phyloP scores from a whole-genome alignment of 2,329 filamentous ascomycete genomes.

The Colletotrichum salicis region DNA sequence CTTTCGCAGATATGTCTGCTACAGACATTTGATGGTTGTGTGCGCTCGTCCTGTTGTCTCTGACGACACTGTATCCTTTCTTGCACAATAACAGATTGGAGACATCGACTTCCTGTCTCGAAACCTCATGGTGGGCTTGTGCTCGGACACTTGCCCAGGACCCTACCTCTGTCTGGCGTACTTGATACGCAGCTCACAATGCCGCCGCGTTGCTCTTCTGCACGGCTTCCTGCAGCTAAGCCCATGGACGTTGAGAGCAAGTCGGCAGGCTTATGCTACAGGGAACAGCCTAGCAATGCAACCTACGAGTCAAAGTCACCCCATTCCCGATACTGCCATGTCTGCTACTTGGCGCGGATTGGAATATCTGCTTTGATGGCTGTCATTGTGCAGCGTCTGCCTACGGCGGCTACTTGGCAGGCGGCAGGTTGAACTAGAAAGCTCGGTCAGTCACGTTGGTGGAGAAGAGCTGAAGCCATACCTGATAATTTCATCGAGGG shows the following conservation, averaged over 20 bases:
- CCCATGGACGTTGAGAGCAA: slow-evolving; percentile 10
- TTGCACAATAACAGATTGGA: not conserved
- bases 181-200: slow-evolving; percentile 10
- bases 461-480: not conserved
- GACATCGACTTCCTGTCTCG: slow-evolving; percentile 2
- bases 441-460: not conserved
- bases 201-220: slow-evolving; percentile 7
- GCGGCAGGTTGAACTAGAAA: not conserved
- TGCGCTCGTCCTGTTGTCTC: not conserved
- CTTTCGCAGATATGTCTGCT: not conserved
- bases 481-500: not conserved
- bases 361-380: not conserved
- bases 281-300: slow-evolving; percentile 22
- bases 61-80: not conserved
- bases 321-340: slow-evolving; percentile 5
- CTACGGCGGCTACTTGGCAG: not conserved
- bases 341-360: not conserved
- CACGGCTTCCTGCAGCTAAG: slow-evolving; percentile 16
- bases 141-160: slow-evolving; percentile 8
- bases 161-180: slow-evolving; percentile 10
- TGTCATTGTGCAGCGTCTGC: not conserved
- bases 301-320: slow-evolving; percentile 23
- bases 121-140: slow-evolving; percentile 9
- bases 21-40: not conserved
- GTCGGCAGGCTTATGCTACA: slow-evolving; percentile 11